A percentile compares a stretch with the other conserved stretches of the same genome.
phyloP scores from a whole-genome alignment of 352 stramenopile genomes.

The Blastocystis sp. region DNA sequence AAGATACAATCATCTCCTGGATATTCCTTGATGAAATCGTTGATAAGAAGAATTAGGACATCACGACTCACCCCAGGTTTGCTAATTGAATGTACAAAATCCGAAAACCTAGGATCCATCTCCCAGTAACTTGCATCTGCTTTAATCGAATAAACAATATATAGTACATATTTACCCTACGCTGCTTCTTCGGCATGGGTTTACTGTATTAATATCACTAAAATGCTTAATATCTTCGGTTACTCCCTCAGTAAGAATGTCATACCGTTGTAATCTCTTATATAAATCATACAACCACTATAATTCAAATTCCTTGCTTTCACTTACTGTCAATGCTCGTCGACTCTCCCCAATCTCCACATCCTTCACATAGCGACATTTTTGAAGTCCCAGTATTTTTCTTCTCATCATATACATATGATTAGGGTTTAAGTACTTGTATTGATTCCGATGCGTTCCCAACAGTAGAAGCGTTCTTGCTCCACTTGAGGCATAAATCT shows the following conservation, averaged over 20 bases:
- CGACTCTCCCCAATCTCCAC: conserved; percentile 53
- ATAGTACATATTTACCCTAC: neutral
- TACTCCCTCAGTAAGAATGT: conserved; percentile 24
- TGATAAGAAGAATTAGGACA: neutral
- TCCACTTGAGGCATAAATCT: conserved; percentile 16
- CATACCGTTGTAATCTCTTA: conserved; percentile 28
- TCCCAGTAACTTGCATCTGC: neutral
- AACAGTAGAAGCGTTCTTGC: conserved; percentile 51
- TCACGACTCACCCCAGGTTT: neutral
- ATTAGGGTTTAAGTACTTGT: conserved; percentile 27
- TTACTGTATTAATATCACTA: conserved; percentile 45
- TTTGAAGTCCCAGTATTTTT: neutral
- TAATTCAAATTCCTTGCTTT: neutral
- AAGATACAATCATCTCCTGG: neutral
- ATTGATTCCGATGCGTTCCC: conserved; percentile 61
- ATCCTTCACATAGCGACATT: conserved; percentile 50
- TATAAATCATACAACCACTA: conserved; percentile 57
- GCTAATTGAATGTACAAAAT: neutral
- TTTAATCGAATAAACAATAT: neutral
- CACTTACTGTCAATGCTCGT: neutral
- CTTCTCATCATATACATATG: conserved; percentile 62
- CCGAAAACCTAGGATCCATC: neutral
- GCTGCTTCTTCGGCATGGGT: neutral
- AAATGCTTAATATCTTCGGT: conserved; percentile 30
- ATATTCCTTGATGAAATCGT: neutral